Conservation (phyloP, 2,329 filamentous ascomycete species). For the Fusarium xyrophilum region DNA sequence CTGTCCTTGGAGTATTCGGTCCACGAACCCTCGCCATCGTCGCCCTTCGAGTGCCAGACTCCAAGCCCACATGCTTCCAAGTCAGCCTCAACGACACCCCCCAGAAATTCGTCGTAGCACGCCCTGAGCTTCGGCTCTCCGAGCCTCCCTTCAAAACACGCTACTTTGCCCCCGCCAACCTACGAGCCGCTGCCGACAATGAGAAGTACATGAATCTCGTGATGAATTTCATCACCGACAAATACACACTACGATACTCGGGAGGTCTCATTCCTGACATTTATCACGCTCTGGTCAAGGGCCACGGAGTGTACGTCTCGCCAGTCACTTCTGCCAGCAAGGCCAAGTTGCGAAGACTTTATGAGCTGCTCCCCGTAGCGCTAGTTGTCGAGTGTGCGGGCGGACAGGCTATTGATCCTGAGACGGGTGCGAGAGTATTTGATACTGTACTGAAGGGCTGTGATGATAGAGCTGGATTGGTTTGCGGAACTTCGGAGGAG, state of each 20-base stretch:
- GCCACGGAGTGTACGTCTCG: constrained; percentile 66
- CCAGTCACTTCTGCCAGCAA: constrained; percentile 59
- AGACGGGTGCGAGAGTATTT: constrained; percentile 51
- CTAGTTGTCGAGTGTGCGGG: constrained; percentile 67
- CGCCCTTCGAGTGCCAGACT: constrained; percentile 57
- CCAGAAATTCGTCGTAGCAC: constrained; percentile 48
- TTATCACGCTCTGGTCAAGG: constrained; percentile 65
- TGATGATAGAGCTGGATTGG: constrained; percentile 58
- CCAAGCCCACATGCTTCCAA: constrained; percentile 56
- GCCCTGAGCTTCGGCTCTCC: constrained; percentile 49
- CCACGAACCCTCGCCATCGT: constrained; percentile 63
- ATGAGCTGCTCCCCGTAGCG: constrained; percentile 66
- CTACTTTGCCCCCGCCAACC: constrained; percentile 69
- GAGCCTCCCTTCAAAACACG: constrained; percentile 53
- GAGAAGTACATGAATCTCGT: constrained; percentile 58
- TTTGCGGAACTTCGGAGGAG: constrained; percentile 59
- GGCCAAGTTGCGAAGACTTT: constrained; percentile 65
- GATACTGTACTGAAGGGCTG: constrained; percentile 48
- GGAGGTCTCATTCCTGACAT: constrained; percentile 69
- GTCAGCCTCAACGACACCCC: constrained; percentile 50
- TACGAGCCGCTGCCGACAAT: constrained; percentile 62
- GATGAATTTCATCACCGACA: constrained; percentile 55
- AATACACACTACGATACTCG: constrained; percentile 66
- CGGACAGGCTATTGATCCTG: constrained; percentile 61
- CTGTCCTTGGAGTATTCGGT: constrained; percentile 61